These are phyloP conservation scores for Iberis pinnata DNA, from an alignment of 345 rosid species.

Conservation along the genomic window DNA sequence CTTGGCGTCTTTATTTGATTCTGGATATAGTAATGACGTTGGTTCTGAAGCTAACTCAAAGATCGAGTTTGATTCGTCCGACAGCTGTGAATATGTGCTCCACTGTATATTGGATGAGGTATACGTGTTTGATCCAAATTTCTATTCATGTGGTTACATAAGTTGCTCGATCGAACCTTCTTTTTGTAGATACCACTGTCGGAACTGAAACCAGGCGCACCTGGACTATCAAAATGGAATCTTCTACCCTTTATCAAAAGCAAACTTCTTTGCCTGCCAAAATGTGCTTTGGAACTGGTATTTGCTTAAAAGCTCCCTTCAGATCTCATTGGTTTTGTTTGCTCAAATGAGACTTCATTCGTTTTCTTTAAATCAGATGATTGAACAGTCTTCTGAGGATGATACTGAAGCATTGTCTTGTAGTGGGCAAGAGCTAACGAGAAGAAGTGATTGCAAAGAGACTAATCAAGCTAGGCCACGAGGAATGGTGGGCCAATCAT, in stretches of 20 bases:
- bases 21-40: not conserved
- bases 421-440: not conserved
- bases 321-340: conserved; percentile 2
- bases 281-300: conserved; percentile 32
- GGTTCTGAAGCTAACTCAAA: conserved; percentile 7
- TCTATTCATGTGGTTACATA: not conserved
- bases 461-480: conserved; percentile 9
- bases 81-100: conserved; percentile 28
- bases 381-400: conserved; percentile 13
- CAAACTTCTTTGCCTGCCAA: conserved; percentile 21
- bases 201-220: conserved; percentile 28
- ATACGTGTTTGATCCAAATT: not conserved
- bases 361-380: conserved; percentile 16
- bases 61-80: conserved; percentile 22
- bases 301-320: not conserved
- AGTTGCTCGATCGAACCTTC: not conserved
- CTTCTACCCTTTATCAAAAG: conserved; percentile 18
- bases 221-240: conserved; percentile 28
- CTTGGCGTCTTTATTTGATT: conserved; percentile 20
- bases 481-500: not conserved
- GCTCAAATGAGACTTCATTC: not conserved
- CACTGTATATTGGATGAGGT: conserved; percentile 32
- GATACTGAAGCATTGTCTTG: conserved; percentile 7
- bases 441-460: conserved; percentile 8
- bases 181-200: conserved; percentile 20